Conservation (phyloP, 164 flowering plant species). For the Annona squamosa region DNA sequence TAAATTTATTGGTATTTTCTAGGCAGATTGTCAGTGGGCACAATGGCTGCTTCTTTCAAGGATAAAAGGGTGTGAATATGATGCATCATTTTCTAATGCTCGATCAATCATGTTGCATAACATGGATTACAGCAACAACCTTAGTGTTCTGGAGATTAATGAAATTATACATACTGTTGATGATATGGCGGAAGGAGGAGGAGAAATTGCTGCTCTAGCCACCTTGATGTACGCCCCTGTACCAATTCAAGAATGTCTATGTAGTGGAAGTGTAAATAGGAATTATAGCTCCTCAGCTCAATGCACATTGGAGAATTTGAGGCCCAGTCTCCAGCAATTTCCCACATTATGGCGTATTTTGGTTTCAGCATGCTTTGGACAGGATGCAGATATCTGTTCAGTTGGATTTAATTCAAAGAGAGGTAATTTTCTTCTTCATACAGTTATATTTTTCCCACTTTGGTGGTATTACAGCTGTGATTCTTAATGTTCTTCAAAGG, state of each 20-base stretch:
- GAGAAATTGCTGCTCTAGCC: constrained; percentile 94
- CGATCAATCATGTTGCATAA: constrained; percentile 55
- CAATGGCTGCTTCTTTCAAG: constrained; percentile 80
- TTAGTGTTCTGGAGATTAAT: constrained; percentile 49
- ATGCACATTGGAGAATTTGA: constrained; percentile 90
- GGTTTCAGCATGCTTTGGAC: constrained; percentile 74
- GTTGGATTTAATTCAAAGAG: constrained; percentile 35
- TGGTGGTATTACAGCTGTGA: neutral
- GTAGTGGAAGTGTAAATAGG: constrained; percentile 79
- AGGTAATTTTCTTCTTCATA: constrained; percentile 30
- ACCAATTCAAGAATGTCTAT: constrained; percentile 78
- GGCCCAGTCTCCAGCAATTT: constrained; percentile 67
- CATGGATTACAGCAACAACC: constrained; percentile 33
- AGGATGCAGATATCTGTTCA: constrained; percentile 42
- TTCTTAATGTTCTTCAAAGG: neutral
- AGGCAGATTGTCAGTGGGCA: constrained; percentile 93
- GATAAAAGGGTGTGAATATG: constrained; percentile 76
- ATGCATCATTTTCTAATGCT: constrained; percentile 87
- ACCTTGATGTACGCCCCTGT: constrained; percentile 81
- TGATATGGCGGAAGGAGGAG: constrained; percentile 97
- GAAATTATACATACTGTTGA: constrained; percentile 76
- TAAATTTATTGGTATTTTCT: constrained; percentile 14
- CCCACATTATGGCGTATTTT: constrained; percentile 89
- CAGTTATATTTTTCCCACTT: neutral
- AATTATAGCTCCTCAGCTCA: constrained; percentile 66